A percentile compares a stretch with the other conserved stretches of the same genome.
Evolutionary conservation across 768 basidiomycete genomes (phyloP).

Genomic region (Boletus coccyginus): DNA sequence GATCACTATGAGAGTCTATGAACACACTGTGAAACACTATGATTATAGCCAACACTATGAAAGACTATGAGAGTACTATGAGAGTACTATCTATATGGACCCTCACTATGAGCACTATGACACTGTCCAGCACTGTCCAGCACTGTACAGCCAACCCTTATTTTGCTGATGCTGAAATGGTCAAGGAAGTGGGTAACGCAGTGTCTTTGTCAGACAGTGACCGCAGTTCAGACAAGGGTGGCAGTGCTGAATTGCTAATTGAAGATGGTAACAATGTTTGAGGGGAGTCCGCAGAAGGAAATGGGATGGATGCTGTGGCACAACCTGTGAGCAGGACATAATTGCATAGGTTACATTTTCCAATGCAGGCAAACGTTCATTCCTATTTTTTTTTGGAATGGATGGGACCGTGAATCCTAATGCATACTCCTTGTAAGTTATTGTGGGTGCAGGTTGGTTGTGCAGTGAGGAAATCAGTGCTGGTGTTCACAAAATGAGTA

Average conservation of each 20-base stretch:
- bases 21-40: no score
- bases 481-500: conserved; percentile 7
- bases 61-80: no score
- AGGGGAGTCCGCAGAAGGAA: not conserved
- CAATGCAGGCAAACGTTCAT: not conserved
- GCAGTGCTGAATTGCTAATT: not conserved
- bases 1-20: no score
- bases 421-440: conserved; percentile 12
- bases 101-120: no score
- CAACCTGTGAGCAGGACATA: conserved; percentile 30
- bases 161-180: no score
- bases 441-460: not conserved
- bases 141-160: no score
- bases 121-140: no score
- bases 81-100: no score
- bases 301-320: not conserved
- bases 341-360: conserved; percentile 31
- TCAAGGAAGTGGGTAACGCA: conserved; percentile 26
- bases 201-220: conserved; percentile 10
- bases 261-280: not conserved
- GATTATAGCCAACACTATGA: no score
- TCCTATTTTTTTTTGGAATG: not conserved
- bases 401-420: conserved; percentile 5
- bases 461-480: conserved; percentile 2
- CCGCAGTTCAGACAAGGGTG: not conserved